Evolutionary conservation across 441 rosid genomes (phyloP).

Genomic region (Francoa sonchifolia): DNA sequence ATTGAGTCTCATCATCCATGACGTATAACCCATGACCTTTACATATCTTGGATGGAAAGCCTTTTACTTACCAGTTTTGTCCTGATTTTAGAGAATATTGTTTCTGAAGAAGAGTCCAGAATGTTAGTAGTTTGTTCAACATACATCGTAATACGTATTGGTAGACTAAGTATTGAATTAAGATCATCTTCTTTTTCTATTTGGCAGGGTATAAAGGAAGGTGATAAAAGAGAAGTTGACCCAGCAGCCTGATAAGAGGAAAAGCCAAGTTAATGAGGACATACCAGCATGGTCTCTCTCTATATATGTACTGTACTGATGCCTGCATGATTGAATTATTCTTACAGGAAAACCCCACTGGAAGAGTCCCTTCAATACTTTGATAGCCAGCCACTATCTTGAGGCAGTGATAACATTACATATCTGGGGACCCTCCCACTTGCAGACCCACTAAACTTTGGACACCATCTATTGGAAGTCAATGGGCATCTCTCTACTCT

Average conservation of each 20-base stretch:
- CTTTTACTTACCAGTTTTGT: no score
- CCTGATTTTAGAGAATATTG: no score
- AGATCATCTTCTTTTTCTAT: constrained; percentile 14
- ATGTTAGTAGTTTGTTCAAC: no score
- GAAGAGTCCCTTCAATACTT: constrained; percentile 18
- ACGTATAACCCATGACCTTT: constrained; percentile 3
- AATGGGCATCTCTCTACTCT: constrained; percentile 25
- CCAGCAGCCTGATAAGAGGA: constrained; percentile 12
- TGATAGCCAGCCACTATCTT: constrained; percentile 30
- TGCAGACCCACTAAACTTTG: constrained; percentile 29
- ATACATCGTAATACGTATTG: no score
- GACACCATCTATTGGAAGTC: constrained; percentile 29
- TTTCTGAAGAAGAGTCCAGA: no score
- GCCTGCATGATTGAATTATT: constrained; percentile 31
- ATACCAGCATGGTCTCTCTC: constrained; percentile 18
- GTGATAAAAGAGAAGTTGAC: constrained; percentile 19
- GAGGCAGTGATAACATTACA: constrained; percentile 23
- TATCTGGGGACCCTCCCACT: constrained; percentile 30
- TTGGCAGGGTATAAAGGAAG: constrained; percentile 15
- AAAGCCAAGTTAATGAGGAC: constrained; percentile 16
- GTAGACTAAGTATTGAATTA: no score
- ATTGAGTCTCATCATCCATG: constrained; percentile 8
- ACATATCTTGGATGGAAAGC: constrained; percentile 5
- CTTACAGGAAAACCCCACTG: constrained; percentile 19
- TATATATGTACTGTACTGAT: constrained; percentile 18